Evolutionary conservation across 2,329 filamentous ascomycete species (phyloP).

Genomic region (Cordyceps fumosorosea): DNA sequence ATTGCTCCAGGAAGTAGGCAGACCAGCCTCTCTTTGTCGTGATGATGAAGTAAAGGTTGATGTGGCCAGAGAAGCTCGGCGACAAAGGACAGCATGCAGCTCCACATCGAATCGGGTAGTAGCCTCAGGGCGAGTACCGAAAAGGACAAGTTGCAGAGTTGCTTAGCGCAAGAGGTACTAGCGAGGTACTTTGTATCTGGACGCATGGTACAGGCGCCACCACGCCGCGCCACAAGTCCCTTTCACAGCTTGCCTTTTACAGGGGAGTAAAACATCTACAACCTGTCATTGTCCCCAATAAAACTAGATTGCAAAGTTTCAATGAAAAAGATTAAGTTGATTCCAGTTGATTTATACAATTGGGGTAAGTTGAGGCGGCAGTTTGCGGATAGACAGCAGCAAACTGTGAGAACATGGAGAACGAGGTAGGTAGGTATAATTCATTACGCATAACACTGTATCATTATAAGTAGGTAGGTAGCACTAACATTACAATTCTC

Average conservation of each 20-base stretch:
- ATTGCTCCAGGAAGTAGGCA: neutral
- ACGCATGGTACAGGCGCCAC: neutral
- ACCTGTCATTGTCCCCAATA: no score
- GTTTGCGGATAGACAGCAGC: no score
- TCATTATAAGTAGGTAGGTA: neutral
- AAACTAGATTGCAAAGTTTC: no score
- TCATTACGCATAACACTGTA: neutral
- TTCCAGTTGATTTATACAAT: no score
- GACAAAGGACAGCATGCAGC: neutral
- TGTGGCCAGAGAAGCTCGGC: conserved; percentile 12
- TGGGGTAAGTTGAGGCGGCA: no score
- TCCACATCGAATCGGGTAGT: neutral
- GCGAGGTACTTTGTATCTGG: conserved; percentile 2
- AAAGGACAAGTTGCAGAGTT: conserved; percentile 31
- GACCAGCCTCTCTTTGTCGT: neutral
- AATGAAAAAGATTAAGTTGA: no score
- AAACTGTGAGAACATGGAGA: no score
- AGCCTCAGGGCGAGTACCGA: conserved; percentile 14
- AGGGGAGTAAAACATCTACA: no score
- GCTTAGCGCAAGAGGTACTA: conserved; percentile 2
- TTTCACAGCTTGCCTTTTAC: no score
- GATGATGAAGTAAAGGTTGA: conserved; percentile 5
- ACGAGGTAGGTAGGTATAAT: neutral
- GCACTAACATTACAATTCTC: neutral
- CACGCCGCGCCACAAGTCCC: neutral